Conservation (phyloP, 2,329 filamentous ascomycete species). For the Hypoxylon sp. region DNA sequence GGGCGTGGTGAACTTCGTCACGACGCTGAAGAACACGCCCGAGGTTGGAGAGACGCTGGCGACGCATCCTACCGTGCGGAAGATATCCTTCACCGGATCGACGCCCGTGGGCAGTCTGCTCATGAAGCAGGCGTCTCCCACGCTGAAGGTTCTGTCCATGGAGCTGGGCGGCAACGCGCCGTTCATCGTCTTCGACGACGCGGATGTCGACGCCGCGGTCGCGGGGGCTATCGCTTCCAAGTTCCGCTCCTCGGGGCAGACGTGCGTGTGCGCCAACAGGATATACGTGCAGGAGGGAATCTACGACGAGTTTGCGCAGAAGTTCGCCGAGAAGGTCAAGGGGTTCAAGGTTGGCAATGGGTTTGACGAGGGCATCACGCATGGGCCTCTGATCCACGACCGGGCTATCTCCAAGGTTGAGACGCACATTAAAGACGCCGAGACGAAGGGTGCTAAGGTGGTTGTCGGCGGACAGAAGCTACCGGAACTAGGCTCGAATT, state of each 20-base stretch:
- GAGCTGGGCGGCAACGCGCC: constrained; percentile 95
- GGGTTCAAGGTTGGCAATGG: constrained; percentile 79
- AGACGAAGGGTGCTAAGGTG: constrained; percentile 78
- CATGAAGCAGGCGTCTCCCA: constrained; percentile 88
- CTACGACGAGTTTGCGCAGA: constrained; percentile 76
- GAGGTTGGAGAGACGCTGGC: constrained; percentile 81
- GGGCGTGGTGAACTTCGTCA: constrained; percentile 91
- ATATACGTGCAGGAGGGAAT: constrained; percentile 81
- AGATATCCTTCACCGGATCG: constrained; percentile 93
- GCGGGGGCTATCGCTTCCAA: constrained; percentile 85
- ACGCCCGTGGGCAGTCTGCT: constrained; percentile 75
- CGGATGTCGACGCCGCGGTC: constrained; percentile 86
- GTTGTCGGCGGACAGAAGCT: constrained; percentile 78
- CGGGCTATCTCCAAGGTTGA: constrained; percentile 83
- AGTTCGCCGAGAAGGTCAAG: constrained; percentile 76
- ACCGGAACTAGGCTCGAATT: constrained; percentile 80
- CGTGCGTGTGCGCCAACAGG: constrained; percentile 89
- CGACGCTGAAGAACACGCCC: constrained; percentile 79
- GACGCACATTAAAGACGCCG: constrained; percentile 80
- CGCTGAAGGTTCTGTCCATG: constrained; percentile 84
- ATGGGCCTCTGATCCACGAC: constrained; percentile 86
- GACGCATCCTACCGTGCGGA: constrained; percentile 78
- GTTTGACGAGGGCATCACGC: constrained; percentile 74
- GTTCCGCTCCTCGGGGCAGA: constrained; percentile 94
- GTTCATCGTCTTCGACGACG: constrained; percentile 96